A percentile compares a stretch with the other conserved stretches of the same genome.
Conservation (phyloP, 352 stramenopile genomes). For the Phytophthora boehmeriae region DNA sequence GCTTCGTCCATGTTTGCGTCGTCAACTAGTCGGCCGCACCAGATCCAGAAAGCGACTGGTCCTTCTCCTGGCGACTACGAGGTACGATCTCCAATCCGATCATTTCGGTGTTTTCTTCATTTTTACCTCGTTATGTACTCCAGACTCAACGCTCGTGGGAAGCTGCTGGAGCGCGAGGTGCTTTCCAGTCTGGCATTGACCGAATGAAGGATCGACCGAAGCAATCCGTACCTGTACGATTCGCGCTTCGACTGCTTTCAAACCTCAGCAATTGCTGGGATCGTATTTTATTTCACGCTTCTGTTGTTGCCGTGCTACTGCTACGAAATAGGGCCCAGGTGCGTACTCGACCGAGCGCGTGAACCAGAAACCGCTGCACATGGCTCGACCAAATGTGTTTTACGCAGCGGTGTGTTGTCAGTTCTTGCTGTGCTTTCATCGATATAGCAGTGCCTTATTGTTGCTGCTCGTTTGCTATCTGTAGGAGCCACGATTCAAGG, state of each 20-base stretch:
- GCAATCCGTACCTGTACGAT: slow-evolving; percentile 53
- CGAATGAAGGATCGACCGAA: slow-evolving; percentile 50
- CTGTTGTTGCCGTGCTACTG: not conserved
- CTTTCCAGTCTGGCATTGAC: slow-evolving; percentile 73
- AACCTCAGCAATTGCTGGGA: not conserved
- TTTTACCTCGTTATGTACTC: not conserved
- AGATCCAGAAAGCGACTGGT: slow-evolving; percentile 28
- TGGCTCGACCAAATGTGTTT: slow-evolving; percentile 73
- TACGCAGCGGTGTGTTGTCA: slow-evolving; percentile 52
- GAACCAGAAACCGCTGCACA: slow-evolving; percentile 63
- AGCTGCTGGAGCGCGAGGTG: slow-evolving; percentile 56
- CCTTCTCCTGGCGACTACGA: slow-evolving; percentile 80
- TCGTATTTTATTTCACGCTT: not conserved
- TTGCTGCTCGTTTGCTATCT: not conserved
- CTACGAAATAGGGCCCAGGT: slow-evolving; percentile 51
- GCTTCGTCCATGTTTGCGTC: slow-evolving; percentile 73
- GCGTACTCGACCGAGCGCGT: slow-evolving; percentile 52
- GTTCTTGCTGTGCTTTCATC: not conserved
- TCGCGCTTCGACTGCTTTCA: not conserved
- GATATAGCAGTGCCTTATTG: not conserved
- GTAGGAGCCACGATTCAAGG: slow-evolving; percentile 81
- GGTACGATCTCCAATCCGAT: slow-evolving; percentile 21
- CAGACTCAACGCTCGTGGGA: slow-evolving; percentile 75
- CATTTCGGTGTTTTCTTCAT: not conserved
- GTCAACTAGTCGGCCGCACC: slow-evolving; percentile 60